Conservation (phyloP, 352 stramenopile species). For the Globisporangium iwayamae region DNA sequence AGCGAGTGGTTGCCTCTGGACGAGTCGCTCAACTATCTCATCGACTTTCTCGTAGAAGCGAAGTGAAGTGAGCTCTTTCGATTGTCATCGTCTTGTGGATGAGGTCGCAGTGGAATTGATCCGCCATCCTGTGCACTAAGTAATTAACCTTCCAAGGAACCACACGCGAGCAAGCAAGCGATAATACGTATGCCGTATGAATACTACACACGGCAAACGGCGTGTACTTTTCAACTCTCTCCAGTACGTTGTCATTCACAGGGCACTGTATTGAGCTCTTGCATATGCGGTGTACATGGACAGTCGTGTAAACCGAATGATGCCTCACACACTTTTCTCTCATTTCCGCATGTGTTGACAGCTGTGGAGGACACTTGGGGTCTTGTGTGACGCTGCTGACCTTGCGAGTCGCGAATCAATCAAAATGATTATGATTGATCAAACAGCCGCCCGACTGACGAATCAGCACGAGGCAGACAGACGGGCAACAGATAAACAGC, state of each 20-base stretch:
- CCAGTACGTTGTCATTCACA: too few relatives aligned
- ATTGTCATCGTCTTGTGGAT: neutral
- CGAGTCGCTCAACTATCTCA: constrained; percentile 31
- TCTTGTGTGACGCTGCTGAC: too few relatives aligned
- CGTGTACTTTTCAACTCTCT: neutral
- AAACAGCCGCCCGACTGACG: too few relatives aligned
- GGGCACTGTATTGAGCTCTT: neutral
- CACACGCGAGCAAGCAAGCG: neutral
- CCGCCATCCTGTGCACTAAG: neutral
- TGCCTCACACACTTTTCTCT: too few relatives aligned
- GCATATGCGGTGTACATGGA: neutral
- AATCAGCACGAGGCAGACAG: too few relatives aligned
- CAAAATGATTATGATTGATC: too few relatives aligned
- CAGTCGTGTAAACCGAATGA: too few relatives aligned
- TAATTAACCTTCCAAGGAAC: neutral
- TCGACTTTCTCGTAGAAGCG: constrained; percentile 8
- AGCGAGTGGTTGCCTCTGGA: constrained; percentile 18
- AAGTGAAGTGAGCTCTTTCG: neutral
- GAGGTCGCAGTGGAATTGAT: neutral
- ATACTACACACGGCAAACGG: neutral
- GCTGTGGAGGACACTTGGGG: neutral
- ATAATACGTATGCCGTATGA: neutral
- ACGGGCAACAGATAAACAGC: neutral
- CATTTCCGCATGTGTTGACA: neutral
- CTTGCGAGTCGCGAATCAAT: too few relatives aligned